phyloP scores from a whole-genome alignment of 164 flowering plant species.

The Euptelea pleiosperma region DNA sequence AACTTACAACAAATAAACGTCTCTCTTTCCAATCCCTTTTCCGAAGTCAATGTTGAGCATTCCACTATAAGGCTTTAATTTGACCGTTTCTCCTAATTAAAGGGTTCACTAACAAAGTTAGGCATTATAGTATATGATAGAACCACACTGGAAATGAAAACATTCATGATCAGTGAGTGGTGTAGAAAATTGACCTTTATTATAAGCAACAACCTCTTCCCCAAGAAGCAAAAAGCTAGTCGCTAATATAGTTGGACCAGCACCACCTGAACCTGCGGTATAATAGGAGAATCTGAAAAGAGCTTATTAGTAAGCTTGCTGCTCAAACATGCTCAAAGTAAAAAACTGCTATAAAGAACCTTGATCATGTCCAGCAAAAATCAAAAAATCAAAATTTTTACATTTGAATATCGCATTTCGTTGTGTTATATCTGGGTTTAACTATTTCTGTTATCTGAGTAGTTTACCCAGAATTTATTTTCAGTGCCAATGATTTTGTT shows the following conservation, averaged over 20 bases:
- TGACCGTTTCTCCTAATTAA: conserved; percentile 67
- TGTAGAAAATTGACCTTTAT: conserved; percentile 53
- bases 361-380: background rate
- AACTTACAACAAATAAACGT: conserved; percentile 93
- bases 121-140: background rate
- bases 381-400: background rate
- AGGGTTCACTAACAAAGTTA: conserved; percentile 9
- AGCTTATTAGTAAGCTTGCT: conserved; percentile 11
- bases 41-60: conserved; percentile 92
- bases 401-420: too few relatives aligned
- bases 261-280: conserved; percentile 98
- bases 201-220: conserved; percentile 91
- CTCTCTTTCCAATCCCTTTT: conserved; percentile 78
- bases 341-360: background rate
- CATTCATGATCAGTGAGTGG: background rate
- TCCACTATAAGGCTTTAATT: conserved; percentile 85
- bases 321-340: too few relatives aligned
- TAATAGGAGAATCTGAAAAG: conserved; percentile 78
- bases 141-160: conserved; percentile 2
- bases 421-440: too few relatives aligned
- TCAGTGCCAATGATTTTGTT: too few relatives aligned
- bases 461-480: too few relatives aligned
- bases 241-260: conserved; percentile 95
- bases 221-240: conserved; percentile 97
- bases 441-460: too few relatives aligned